Conservation (phyloP, 148 eudicot species). For the Amaranthus palmeri region DNA sequence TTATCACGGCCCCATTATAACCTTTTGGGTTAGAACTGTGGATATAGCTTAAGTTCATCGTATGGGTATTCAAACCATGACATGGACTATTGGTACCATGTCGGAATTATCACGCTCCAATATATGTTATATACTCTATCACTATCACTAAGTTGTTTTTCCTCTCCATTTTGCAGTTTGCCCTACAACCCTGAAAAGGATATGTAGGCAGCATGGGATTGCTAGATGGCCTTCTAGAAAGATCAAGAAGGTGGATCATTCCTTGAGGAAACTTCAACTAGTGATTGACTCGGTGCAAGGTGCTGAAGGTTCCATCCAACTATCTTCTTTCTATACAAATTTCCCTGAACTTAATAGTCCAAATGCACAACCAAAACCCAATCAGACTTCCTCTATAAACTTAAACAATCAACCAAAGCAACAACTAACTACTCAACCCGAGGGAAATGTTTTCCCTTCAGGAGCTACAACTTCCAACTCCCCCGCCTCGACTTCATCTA, state of each 20-base stretch:
- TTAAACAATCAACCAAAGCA: conserved; percentile 32
- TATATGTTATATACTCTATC: not conserved
- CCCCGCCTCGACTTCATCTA: conserved; percentile 45
- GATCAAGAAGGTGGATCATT: conserved; percentile 92
- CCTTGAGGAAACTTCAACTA: conserved; percentile 73
- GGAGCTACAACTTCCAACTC: conserved; percentile 50
- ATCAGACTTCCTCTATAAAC: conserved; percentile 29
- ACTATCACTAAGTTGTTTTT: not conserved
- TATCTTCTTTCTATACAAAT: conserved; percentile 65
- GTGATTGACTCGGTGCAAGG: conserved; percentile 90
- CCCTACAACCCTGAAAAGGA: conserved; percentile 92
- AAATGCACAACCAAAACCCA: conserved; percentile 21
- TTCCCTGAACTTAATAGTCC: conserved; percentile 63
- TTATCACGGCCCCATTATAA: no score
- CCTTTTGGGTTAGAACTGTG: no score
- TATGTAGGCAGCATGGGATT: conserved; percentile 93
- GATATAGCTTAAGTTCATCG: no score
- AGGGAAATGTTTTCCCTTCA: conserved; percentile 39
- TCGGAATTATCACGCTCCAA: no score
- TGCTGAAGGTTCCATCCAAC: conserved; percentile 70
- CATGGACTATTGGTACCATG: no score
- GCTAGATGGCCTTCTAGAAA: conserved; percentile 94
- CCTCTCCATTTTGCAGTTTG: conserved; percentile 51
- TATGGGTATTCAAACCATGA: no score
- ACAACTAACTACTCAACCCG: conserved; percentile 34